These are phyloP conservation scores for Hortiboletus flavorubellus DNA, from an alignment of 768 basidiomycete species.

Conservation along the genomic window DNA sequence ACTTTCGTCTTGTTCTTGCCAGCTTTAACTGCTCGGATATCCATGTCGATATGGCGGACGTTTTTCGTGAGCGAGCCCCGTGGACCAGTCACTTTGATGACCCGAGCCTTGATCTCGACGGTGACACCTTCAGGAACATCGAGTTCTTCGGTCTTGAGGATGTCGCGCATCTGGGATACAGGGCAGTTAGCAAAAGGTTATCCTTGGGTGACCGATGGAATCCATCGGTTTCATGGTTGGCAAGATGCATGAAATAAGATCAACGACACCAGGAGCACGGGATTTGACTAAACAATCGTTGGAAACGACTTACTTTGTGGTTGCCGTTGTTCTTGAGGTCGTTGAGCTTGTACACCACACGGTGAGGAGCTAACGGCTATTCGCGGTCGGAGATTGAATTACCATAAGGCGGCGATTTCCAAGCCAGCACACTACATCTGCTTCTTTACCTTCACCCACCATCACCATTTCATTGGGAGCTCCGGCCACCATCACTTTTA, in stretches of 20 bases:
- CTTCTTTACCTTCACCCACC: constrained; percentile 46
- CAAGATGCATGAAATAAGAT: constrained; percentile 1
- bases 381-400: constrained; percentile 38
- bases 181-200: constrained; percentile 27
- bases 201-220: constrained; percentile 34
- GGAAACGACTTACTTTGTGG: constrained; percentile 27
- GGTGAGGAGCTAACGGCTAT: constrained; percentile 17
- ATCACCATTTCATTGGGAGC: constrained; percentile 40
- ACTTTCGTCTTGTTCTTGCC: constrained; percentile 71
- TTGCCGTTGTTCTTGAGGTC: constrained; percentile 25
- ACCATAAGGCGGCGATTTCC: constrained; percentile 24
- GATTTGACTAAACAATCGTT: not conserved
- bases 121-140: constrained; percentile 82
- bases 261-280: not conserved
- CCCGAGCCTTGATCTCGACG: constrained; percentile 84
- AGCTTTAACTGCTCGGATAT: constrained; percentile 74
- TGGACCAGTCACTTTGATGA: constrained; percentile 90
- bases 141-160: constrained; percentile 91
- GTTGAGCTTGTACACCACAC: constrained; percentile 13
- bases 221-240: constrained; percentile 31
- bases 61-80: constrained; percentile 91
- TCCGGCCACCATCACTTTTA: constrained; percentile 42
- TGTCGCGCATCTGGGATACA: constrained; percentile 76
- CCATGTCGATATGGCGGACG: constrained; percentile 92
- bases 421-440: constrained; percentile 20